Conservation (phyloP, 2,329 filamentous ascomycete genomes). For the Nemania bipapillata region DNA sequence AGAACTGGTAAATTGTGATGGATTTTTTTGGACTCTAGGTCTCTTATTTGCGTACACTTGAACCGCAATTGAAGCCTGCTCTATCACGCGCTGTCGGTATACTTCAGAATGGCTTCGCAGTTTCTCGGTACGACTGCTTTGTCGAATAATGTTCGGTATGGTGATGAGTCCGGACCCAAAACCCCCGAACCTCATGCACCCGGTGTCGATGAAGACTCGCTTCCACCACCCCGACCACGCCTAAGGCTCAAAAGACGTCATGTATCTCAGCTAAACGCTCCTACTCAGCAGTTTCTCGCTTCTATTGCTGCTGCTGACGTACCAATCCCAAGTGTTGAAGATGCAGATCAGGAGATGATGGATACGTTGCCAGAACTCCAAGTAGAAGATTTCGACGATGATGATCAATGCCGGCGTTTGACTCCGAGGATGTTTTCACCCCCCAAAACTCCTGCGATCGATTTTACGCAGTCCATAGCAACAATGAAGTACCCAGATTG, state of each 20-base stretch:
- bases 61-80: conserved; percentile 21
- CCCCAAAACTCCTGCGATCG: conserved; percentile 69
- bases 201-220: conserved; percentile 54
- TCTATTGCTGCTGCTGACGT: conserved; percentile 73
- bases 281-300: conserved; percentile 73
- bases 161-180: conserved; percentile 55
- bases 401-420: conserved; percentile 51
- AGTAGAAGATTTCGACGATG: conserved; percentile 50
- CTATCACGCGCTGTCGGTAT: conserved; percentile 13
- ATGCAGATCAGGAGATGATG: conserved; percentile 59
- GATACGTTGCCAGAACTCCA: conserved; percentile 54
- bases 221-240: conserved; percentile 62
- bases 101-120: conserved; percentile 56
- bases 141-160: conserved; percentile 57
- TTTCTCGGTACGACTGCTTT: conserved; percentile 59
- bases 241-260: conserved; percentile 67
- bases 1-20: conserved; percentile 35
- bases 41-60: conserved; percentile 28
- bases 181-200: conserved; percentile 64
- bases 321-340: conserved; percentile 72
- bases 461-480: conserved; percentile 57
- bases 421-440: conserved; percentile 61
- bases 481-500: conserved; percentile 66
- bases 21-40: conserved; percentile 31
- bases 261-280: conserved; percentile 64